Evolutionary conservation across 1,284 basidiomycete genomes (phyloP).

Genomic region (Ganoderma lingzhi): DNA sequence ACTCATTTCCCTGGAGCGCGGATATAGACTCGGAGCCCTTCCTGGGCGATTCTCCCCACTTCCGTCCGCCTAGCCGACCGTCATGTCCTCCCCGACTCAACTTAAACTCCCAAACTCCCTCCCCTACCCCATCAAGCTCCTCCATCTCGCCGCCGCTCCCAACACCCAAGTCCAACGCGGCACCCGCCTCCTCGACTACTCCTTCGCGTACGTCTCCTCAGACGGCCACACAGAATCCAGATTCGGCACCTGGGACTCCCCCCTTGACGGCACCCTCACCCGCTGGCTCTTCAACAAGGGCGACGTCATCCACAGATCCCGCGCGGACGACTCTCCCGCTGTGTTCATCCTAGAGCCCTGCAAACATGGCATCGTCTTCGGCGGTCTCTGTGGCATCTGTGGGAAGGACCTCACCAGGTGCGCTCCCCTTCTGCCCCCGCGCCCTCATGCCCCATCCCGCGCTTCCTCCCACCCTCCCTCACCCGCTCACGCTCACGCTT

Average conservation of each 20-base stretch:
- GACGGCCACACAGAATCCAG: conserved; percentile 67
- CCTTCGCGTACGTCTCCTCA: conserved; percentile 62
- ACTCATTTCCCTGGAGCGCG: conserved; percentile 13
- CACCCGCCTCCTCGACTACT: conserved; percentile 80
- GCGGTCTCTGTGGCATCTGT: conserved; percentile 92
- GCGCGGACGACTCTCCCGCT: conserved; percentile 64
- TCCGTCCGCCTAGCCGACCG: conserved; percentile 23
- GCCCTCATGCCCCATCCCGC: conserved; percentile 7
- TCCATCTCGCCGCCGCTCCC: conserved; percentile 63
- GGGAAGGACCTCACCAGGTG: conserved; percentile 94
- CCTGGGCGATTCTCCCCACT: conserved; percentile 13
- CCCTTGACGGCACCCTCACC: conserved; percentile 78
- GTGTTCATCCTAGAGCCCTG: conserved; percentile 85
- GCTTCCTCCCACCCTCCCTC: neutral
- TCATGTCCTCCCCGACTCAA: conserved; percentile 57
- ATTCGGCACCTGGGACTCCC: conserved; percentile 89
- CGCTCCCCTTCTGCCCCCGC: conserved; percentile 38
- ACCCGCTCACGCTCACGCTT: neutral
- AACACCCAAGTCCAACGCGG: conserved; percentile 66
- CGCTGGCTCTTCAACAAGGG: conserved; percentile 70
- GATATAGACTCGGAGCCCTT: conserved; percentile 15
- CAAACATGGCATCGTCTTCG: conserved; percentile 92
- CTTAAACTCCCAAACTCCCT: conserved; percentile 75
- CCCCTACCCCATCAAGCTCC: conserved; percentile 83
- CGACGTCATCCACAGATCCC: conserved; percentile 64